Evolutionary conservation across 2,329 filamentous ascomycete species (phyloP), one percentile per base, ranked within the genome.

Genomic region (Drechmeria coniospora): DNA sequence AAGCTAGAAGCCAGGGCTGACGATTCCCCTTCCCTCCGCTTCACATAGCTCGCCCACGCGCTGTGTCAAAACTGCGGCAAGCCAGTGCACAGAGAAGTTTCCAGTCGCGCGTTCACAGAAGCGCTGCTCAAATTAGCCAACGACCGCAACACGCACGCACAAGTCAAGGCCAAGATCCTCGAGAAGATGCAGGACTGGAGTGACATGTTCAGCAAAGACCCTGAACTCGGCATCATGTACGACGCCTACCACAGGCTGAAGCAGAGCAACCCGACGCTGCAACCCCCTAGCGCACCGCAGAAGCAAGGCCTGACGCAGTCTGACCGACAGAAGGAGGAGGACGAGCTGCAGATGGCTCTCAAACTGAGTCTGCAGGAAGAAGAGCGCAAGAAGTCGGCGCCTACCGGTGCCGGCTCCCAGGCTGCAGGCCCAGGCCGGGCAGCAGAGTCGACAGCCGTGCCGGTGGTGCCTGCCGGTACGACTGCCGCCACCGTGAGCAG

Each of bases 181-280:
- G 87, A 95, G 62, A 75, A 86, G 40, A 95, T 95, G 83, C 77
- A 80, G 51, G 82, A 87, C 38, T 98, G 90, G 90, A 75, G 79
- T 32, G 81, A 90, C 45, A 92, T 94, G 81, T 95, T 95, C 51
- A 70, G 72, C 43, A 75, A 69, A 34, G 83, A 94, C 48, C 71
- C 84, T 8, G 87, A 94, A 49, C 68, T 98, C 34, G 90, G 90
- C 12, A 92, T 98, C 49, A 98, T 98, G 90, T 79, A 86, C 51
- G 82, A 92, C 47, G 86, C 87, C 33, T 95, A 87, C 54, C 76
- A 76, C 58, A 82, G 79, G 50, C 63, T 95, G 36, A 92, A 93
- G 63, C 61, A 63, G 52, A 57, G 53, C 68, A 87, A 98, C 57
- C 90, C 90, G 3, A 87, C 82, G 39, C 59, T 98, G 29, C 82